Evolutionary conservation across 805 yeast species (phyloP).

Genomic region (Starmerella vitae): DNA sequence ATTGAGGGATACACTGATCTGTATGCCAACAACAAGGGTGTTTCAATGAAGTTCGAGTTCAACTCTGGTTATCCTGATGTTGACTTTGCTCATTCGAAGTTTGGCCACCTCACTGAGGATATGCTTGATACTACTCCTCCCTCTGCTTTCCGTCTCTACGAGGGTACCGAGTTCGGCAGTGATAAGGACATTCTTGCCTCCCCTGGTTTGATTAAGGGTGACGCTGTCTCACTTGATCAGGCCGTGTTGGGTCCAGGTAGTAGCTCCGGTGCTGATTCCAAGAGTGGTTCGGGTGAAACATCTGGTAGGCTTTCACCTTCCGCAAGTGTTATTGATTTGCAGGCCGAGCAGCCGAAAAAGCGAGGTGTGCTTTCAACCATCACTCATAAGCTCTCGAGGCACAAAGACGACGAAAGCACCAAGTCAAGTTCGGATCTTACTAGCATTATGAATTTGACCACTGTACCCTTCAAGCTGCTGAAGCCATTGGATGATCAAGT

Average conservation of each 20-base stretch:
- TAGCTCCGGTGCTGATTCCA: background rate
- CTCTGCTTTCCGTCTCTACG: constrained; percentile 1
- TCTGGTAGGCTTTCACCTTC: no score
- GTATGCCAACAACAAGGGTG: constrained; percentile 4
- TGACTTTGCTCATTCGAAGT: background rate
- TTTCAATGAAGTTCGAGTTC: background rate
- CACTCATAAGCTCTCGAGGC: constrained; percentile 6
- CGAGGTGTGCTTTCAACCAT: constrained; percentile 1
- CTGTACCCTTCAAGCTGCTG: background rate
- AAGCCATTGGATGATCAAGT: background rate
- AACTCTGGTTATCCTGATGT: background rate
- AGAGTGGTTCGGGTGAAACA: background rate
- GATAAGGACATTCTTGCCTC: background rate
- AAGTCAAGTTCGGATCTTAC: background rate
- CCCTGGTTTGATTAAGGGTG: background rate
- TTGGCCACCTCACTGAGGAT: constrained; percentile 7
- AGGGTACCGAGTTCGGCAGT: background rate
- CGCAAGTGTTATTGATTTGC: background rate
- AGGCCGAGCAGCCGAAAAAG: no score
- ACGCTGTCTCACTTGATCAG: background rate
- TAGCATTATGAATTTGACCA: background rate
- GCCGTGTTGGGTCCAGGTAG: background rate
- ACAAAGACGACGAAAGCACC: background rate
- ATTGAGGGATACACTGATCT: constrained; percentile 1
- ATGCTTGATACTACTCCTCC: constrained; percentile 15